Evolutionary conservation across 345 rosid species (phyloP).

Genomic region (Bruguiera sexangula): DNA sequence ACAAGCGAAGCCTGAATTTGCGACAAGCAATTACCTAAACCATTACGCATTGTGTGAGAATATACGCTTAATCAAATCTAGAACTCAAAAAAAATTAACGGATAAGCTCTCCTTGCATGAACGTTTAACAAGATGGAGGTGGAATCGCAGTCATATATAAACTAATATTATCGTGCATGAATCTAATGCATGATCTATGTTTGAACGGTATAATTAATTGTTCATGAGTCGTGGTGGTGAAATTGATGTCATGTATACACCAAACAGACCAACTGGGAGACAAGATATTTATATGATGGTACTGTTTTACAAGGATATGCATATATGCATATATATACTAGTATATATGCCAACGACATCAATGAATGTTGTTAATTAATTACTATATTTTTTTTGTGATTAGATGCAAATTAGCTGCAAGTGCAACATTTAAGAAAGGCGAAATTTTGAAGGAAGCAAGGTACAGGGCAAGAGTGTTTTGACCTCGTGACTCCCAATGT

Average conservation of each 20-base stretch:
- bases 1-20: constrained; percentile 34
- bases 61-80: constrained; percentile 6
- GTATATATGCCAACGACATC: too few relatives aligned
- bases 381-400: too few relatives aligned
- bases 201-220: too few relatives aligned
- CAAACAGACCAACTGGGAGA: constrained; percentile 30
- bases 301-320: too few relatives aligned
- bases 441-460: constrained; percentile 15
- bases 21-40: constrained; percentile 39
- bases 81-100: background rate
- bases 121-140: constrained; percentile 8
- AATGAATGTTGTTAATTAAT: too few relatives aligned
- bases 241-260: constrained; percentile 25
- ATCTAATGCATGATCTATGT: too few relatives aligned
- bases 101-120: constrained; percentile 11
- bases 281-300: background rate
- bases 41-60: constrained; percentile 10
- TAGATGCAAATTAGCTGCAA: too few relatives aligned
- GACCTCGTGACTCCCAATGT: constrained; percentile 1
- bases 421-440: background rate
- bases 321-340: too few relatives aligned
- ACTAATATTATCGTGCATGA: too few relatives aligned
- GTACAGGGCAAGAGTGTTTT: background rate
- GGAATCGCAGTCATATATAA: constrained; percentile 17
- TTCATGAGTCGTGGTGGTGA: constrained; percentile 15